Evolutionary conservation across 2,329 filamentous ascomycete genomes (phyloP).

Genomic region (Colletotrichum caudatum): DNA sequence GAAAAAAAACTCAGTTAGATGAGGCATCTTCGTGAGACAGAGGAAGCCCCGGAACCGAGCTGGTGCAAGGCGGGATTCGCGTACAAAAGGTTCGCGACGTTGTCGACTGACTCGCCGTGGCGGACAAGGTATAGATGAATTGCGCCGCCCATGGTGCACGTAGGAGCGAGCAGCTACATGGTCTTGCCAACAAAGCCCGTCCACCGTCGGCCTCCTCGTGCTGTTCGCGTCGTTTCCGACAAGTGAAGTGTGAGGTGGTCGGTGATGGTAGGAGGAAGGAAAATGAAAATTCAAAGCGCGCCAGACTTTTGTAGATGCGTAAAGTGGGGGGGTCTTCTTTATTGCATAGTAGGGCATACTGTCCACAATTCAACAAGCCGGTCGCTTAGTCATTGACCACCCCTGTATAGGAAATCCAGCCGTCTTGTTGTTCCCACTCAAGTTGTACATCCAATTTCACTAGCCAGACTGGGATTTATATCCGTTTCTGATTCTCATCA

Average conservation of each 20-base stretch:
- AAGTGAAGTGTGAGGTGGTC: neutral
- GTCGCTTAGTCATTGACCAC: neutral
- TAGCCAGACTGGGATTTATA: too few relatives aligned
- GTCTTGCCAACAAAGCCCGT: neutral
- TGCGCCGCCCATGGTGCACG: conserved; percentile 34
- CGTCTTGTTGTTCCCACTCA: too few relatives aligned
- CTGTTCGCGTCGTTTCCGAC: conserved; percentile 5
- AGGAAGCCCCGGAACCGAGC: conserved; percentile 24
- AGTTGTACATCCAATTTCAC: neutral
- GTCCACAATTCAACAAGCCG: too few relatives aligned
- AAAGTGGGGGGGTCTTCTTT: neutral
- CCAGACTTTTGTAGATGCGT: conserved; percentile 24
- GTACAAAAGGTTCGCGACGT: conserved; percentile 82
- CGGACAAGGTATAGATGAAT: conserved; percentile 77
- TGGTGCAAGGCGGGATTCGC: conserved; percentile 43
- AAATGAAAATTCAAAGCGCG: neutral
- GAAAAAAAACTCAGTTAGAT: conserved; percentile 45
- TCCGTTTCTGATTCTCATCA: neutral
- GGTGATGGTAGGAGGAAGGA: neutral
- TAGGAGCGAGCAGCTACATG: conserved; percentile 30
- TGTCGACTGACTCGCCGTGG: conserved; percentile 92
- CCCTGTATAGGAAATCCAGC: neutral
- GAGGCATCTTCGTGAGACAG: neutral
- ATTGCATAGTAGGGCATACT: neutral
- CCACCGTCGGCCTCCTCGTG: neutral